Evolutionary conservation across 371 early-diverging fungal genomes (phyloP), one percentile per base, ranked within the genome.

Genomic region (Mortierella sp.): DNA sequence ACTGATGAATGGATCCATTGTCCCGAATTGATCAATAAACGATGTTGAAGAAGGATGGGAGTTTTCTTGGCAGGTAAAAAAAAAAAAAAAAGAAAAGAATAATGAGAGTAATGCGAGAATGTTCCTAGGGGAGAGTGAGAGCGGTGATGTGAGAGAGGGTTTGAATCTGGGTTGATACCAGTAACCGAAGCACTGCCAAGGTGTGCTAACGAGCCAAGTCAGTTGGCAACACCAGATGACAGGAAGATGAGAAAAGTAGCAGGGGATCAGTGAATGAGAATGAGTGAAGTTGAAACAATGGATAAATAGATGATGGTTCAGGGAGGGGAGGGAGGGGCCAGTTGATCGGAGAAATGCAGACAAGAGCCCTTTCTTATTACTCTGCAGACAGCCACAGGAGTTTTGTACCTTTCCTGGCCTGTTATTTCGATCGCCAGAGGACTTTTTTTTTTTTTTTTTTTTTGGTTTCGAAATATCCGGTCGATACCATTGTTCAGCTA

Each of bases 1-100:
- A 81, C 89, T 86, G 77, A 92, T 71, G 66, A 91, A 86, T 4
- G 92, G 84, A 70, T 91, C 86, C 86, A 92, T 85, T 59, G 60
- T 79, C 55, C 26, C 29, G 57, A 26, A 28, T 26, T 26, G 57
- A 37, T 57, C 29, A 26, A 28, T 28, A 37, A 57, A 15, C 12
- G 15, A 55, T 56, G 30, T 18, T 18, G 26, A 18, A 57, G 25
- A 57, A 29, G 15, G 57, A 57, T 57, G 55, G n/a, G n/a, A n/a
- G 9, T 37, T 37, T 37, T 37, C 37, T 37, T 37, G 37, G 37
- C n/a, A n/a, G n/a, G 55, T 25, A 26, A 28, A 55, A 19, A 23
- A 19, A 55, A 51, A 16, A 23, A 23, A 55, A 55, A 55, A 26
- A 18, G 25, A 55, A 55, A 55, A 55, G 26, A 53, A 7, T 25